Conservation (phyloP, 2,329 filamentous ascomycete species). For the Colletotrichum sp. region DNA sequence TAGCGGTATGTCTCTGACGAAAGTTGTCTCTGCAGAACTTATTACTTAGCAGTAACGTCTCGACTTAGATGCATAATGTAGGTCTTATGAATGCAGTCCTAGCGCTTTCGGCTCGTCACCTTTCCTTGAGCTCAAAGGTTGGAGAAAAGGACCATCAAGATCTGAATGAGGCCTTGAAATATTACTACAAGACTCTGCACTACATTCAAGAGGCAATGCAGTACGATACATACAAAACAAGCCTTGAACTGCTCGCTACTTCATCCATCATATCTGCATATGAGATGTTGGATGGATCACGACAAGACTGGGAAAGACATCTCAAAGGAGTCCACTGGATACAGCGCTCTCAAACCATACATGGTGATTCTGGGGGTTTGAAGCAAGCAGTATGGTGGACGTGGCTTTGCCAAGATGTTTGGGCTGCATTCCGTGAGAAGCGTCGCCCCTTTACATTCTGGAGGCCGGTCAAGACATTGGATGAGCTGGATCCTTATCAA, state of each 20-base stretch:
- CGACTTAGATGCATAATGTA: conserved; percentile 22
- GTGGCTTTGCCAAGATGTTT: conserved; percentile 69
- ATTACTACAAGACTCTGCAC: conserved; percentile 67
- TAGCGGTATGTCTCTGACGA: not conserved
- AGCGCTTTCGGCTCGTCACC: conserved; percentile 28
- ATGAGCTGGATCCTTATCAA: conserved; percentile 54
- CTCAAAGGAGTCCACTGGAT: conserved; percentile 72
- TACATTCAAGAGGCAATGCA: conserved; percentile 66
- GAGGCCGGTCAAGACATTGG: conserved; percentile 54
- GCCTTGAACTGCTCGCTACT: conserved; percentile 63
- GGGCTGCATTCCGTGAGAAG: conserved; percentile 66
- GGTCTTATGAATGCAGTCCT: conserved; percentile 32
- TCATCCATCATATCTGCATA: conserved; percentile 67
- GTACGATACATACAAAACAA: conserved; percentile 61
- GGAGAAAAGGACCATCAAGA: conserved; percentile 27
- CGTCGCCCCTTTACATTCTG: conserved; percentile 63
- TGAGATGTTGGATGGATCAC: conserved; percentile 67
- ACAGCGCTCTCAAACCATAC: conserved; percentile 64
- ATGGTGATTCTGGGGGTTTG: conserved; percentile 62
- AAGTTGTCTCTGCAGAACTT: too few relatives aligned
- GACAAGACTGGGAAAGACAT: conserved; percentile 63
- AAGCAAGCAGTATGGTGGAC: conserved; percentile 69
- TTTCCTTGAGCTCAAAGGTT: not conserved
- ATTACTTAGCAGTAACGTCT: not conserved
- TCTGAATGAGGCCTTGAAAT: conserved; percentile 40